Percentiles rank a stretch among this genome's conserved stretches.
These are phyloP conservation scores for Stygiomarasmius scandens DNA, from an alignment of 1,284 basidiomycete species.

Conservation along the genomic window DNA sequence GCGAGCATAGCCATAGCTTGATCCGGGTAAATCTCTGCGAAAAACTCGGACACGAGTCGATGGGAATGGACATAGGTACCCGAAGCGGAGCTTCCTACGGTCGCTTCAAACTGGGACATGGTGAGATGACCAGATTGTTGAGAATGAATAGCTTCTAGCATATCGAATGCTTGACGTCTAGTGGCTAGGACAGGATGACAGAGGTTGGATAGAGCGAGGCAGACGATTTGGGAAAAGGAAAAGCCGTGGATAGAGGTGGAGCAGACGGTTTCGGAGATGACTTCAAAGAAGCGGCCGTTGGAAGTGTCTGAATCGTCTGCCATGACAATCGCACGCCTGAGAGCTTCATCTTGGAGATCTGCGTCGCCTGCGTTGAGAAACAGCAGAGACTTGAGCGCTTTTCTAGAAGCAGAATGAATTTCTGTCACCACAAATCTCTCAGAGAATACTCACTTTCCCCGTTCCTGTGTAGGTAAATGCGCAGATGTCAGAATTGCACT, in stretches of 20 bases:
- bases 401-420: constrained; percentile 47
- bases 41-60: constrained; percentile 73
- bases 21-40: constrained; percentile 81
- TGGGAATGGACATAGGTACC: constrained; percentile 85
- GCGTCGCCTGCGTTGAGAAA: constrained; percentile 60
- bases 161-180: constrained; percentile 78
- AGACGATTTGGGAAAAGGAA: constrained; percentile 77
- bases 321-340: constrained; percentile 74
- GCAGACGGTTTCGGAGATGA: constrained; percentile 76
- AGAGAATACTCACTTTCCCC: constrained; percentile 59
- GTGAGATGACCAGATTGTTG: constrained; percentile 62
- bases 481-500: constrained; percentile 67
- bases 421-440: not conserved
- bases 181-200: constrained; percentile 73
- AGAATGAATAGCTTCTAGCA: constrained; percentile 76
- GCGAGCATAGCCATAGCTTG: constrained; percentile 71
- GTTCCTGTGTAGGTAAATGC: constrained; percentile 49
- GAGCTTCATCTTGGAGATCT: constrained; percentile 69
- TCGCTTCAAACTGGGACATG: constrained; percentile 74
- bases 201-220: constrained; percentile 84
- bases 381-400: constrained; percentile 78
- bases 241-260: constrained; percentile 62
- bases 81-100: constrained; percentile 74
- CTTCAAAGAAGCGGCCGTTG: constrained; percentile 76
- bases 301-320: constrained; percentile 56